Evolutionary conservation across 163 green algal genomes (phyloP), one percentile per base, ranked within the genome.

Genomic region (Chlamydomonas reinhardtii): DNA sequence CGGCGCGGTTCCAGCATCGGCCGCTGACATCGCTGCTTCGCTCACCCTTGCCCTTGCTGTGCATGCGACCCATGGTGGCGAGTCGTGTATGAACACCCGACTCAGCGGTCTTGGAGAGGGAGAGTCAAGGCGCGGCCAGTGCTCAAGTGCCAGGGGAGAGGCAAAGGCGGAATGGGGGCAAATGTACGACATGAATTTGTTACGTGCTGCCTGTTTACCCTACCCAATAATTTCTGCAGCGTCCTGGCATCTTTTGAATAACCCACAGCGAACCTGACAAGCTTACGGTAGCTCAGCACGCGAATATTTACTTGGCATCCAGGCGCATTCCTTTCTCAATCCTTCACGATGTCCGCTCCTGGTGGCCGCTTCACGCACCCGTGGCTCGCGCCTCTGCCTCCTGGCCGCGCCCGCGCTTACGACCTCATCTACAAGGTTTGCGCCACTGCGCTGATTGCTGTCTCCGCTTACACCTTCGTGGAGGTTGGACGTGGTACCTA

Each of bases 1-100:
- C 16, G 69, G 16, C 25, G n/a, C n/a, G 35, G 48, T 56, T 56
- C 59, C 11, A 48, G 19, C 19, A 78, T 69, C 37, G 65, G 70
- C 85, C 37, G 61, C 85, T 59, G 31, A n/a, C n/a, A n/a, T 43
- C 20, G 94, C 32, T 90, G 92, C 6, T 4, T 27, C 2, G 27
- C 80, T 76, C 35, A 86, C 80, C 74, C 93, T 98, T 97, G 86
- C 97, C 89, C 37, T 93, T 95, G 87, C 90, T 96, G 95, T 98
- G 95, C 96, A 98, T 98, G 83, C 97, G 96, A 94, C 97, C 97
- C 97, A 99, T 99, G 86, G 83, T 95, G 86, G 78, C 87, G 72
- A 68, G 82, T 75, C 61, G 29, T 75, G 37, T 12, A 29, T 52
- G n/a, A 64, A 85, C 79, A 56, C 24, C 79, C 79, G 79, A 71